Evolutionary conservation across 495 filamentous ascomycete genomes (phyloP).

Genomic region (Cercophora scortea): DNA sequence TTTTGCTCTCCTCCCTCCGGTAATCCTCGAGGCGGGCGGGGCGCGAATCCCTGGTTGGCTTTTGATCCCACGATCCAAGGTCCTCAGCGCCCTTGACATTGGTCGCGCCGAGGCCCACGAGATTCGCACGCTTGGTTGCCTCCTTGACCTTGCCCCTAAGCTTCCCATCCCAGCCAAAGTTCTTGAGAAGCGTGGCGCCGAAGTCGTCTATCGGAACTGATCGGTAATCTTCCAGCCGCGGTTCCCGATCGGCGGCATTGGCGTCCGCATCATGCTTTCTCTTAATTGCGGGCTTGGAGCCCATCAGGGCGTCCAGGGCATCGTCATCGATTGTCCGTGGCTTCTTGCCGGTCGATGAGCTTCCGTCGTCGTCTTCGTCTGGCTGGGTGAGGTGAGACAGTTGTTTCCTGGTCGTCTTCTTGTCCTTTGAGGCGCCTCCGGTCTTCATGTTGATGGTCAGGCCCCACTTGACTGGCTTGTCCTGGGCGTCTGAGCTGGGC

Average conservation of each 20-base stretch:
- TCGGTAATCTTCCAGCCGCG: conserved; percentile 77
- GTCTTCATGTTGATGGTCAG: conserved; percentile 32
- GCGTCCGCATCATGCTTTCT: conserved; percentile 45
- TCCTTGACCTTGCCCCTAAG: conserved; percentile 42
- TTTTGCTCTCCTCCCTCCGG: conserved; percentile 31
- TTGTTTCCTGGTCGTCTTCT: neutral
- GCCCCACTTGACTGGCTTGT: conserved; percentile 35
- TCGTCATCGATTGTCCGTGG: conserved; percentile 59
- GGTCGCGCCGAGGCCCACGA: conserved; percentile 76
- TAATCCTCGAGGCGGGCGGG: conserved; percentile 40
- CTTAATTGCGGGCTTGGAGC: conserved; percentile 28
- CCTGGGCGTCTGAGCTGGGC: neutral
- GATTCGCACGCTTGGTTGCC: conserved; percentile 58
- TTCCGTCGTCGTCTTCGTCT: conserved; percentile 2
- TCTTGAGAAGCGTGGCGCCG: conserved; percentile 75
- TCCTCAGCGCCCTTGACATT: conserved; percentile 67
- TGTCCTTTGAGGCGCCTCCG: neutral
- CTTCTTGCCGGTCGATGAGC: conserved; percentile 13
- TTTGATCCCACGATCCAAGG: conserved; percentile 31
- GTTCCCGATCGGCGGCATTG: conserved; percentile 61
- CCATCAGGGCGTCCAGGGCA: conserved; percentile 73
- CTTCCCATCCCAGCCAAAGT: conserved; percentile 94
- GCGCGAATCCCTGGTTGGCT: conserved; percentile 15
- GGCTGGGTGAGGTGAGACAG: conserved; percentile 1
- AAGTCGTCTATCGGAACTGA: conserved; percentile 90